Conservation (phyloP, 1,139 yeast species). For the Trichomonascaceae sp. region DNA sequence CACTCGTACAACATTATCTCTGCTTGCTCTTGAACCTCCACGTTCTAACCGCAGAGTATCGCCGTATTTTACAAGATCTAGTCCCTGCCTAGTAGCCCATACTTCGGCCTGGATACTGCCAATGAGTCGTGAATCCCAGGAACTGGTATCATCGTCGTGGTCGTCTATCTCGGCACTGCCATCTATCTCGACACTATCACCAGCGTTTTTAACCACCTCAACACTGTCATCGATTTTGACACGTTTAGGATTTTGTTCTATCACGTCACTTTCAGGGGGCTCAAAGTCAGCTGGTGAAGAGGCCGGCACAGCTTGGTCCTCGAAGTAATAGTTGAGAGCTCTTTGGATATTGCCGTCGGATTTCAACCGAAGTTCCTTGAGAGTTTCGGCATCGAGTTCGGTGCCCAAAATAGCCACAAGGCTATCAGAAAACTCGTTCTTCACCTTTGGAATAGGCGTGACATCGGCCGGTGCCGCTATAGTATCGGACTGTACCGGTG, state of each 20-base stretch:
- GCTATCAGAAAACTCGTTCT: slow-evolving; percentile 14
- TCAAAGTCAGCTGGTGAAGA: background rate
- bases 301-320: slow-evolving; percentile 6
- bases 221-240: background rate
- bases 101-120: slow-evolving; percentile 72
- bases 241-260: background rate
- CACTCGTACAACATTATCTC: slow-evolving; percentile 26
- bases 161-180: background rate
- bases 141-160: background rate
- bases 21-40: slow-evolving; percentile 8
- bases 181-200: background rate
- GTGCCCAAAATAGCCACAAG: slow-evolving; percentile 26
- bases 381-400: slow-evolving; percentile 12
- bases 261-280: background rate
- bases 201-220: too few species aligned
- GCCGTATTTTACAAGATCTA: slow-evolving; percentile 46
- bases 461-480: background rate
- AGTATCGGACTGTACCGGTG: background rate
- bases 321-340: slow-evolving; percentile 29
- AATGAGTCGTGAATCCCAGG: slow-evolving; percentile 39
- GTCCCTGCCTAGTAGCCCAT: slow-evolving; percentile 78
- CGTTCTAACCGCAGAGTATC: slow-evolving; percentile 41
- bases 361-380: slow-evolving; percentile 15
- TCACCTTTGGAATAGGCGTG: background rate
- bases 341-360: slow-evolving; percentile 26